These are phyloP conservation scores for Solanum rostratum DNA, from an alignment of 257 asterid genomes.

Conservation along the genomic window DNA sequence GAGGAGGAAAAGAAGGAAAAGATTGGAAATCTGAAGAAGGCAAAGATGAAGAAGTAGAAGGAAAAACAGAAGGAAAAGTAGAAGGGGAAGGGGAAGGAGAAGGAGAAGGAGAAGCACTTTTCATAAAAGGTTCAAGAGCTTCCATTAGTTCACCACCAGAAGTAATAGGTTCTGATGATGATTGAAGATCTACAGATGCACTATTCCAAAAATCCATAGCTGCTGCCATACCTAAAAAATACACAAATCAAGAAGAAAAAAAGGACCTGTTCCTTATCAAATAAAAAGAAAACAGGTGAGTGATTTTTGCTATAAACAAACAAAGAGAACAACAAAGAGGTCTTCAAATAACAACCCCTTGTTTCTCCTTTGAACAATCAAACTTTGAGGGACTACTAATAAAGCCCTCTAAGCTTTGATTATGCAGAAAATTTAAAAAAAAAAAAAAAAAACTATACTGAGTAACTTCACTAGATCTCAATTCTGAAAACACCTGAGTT, in stretches of 20 bases:
- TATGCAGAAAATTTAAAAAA: not conserved
- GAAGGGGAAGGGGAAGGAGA: not conserved
- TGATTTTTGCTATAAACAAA: not conserved
- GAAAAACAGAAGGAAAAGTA: not conserved
- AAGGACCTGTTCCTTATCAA: conserved; percentile 52
- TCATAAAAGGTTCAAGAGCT: conserved; percentile 95
- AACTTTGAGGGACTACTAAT: conserved; percentile 44
- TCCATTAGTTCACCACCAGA: conserved; percentile 94
- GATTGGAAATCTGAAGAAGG: conserved; percentile 1
- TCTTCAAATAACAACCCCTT: conserved; percentile 69
- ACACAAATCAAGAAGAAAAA: not conserved
- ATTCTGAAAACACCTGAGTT: conserved; percentile 75
- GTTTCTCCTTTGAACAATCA: conserved; percentile 6
- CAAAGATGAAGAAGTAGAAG: no score
- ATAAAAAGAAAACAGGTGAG: conserved; percentile 37
- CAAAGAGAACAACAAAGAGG: conserved; percentile 16
- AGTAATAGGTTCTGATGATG: conserved; percentile 20
- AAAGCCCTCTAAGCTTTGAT: conserved; percentile 38
- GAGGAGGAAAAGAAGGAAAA: not conserved
- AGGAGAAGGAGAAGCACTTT: conserved; percentile 42
- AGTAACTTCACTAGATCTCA: conserved; percentile 28
- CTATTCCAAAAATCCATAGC: conserved; percentile 68
- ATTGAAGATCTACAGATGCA: conserved; percentile 17
- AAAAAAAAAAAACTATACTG: not conserved
- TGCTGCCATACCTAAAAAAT: conserved; percentile 40